Evolutionary conservation across 352 stramenopile species (phyloP).

Genomic region (Phytophthora hibernalis): DNA sequence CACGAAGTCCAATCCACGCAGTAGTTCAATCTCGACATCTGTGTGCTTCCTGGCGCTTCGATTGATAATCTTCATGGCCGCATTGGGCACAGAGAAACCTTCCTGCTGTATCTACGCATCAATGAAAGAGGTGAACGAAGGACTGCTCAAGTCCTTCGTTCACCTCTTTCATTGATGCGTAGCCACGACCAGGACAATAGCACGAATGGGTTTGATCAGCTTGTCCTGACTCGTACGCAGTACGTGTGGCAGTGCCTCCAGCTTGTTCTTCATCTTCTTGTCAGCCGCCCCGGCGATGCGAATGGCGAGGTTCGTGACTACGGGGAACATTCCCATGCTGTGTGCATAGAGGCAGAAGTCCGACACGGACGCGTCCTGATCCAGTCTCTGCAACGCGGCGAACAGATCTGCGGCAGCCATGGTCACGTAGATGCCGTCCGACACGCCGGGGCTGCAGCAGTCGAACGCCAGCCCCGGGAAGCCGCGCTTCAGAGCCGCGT

Average conservation of each 20-base stretch:
- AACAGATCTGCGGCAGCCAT: conserved; percentile 83
- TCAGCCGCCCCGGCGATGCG: conserved; percentile 53
- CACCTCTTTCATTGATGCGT: conserved; percentile 73
- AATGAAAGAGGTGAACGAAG: conserved; percentile 73
- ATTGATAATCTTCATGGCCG: conserved; percentile 78
- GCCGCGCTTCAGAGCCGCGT: conserved; percentile 65
- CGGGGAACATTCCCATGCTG: conserved; percentile 84
- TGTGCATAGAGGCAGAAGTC: conserved; percentile 81
- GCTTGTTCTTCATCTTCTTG: conserved; percentile 56
- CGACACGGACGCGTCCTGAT: conserved; percentile 54
- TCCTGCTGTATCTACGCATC: conserved; percentile 73
- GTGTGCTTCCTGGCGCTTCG: conserved; percentile 82
- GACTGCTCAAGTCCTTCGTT: conserved; percentile 68
- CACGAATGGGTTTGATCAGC: conserved; percentile 71
- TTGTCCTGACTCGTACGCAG: conserved; percentile 53
- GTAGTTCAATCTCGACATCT: conserved; percentile 70
- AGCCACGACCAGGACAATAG: conserved; percentile 77
- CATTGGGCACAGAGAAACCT: conserved; percentile 75
- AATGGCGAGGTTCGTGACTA: conserved; percentile 77
- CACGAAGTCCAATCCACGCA: conserved; percentile 79
- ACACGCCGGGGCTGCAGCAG: conserved; percentile 78
- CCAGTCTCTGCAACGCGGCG: conserved; percentile 67
- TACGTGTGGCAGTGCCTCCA: conserved; percentile 64
- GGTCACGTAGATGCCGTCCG: conserved; percentile 86
- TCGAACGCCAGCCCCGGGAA: conserved; percentile 88